phyloP scores from a whole-genome alignment of 306 rosid species.

The Trifolium repens region DNA sequence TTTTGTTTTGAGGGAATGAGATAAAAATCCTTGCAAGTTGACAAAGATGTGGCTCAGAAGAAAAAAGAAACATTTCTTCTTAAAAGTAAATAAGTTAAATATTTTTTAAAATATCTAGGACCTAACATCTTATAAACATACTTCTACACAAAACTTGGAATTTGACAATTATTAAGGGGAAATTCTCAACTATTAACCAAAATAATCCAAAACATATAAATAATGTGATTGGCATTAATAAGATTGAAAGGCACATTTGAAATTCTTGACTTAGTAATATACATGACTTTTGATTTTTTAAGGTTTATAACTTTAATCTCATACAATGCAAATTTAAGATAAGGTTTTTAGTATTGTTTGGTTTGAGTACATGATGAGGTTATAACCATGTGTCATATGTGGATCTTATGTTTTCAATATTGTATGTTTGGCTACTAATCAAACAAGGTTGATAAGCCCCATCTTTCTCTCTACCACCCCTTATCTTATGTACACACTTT shows the following conservation, averaged over 20 bases:
- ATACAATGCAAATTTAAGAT: constrained; percentile 42
- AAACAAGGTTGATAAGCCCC: constrained; percentile 43
- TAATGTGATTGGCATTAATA: neutral
- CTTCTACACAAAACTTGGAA: neutral
- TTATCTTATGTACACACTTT: constrained; percentile 35
- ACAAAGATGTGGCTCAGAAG: neutral
- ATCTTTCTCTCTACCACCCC: constrained; percentile 36
- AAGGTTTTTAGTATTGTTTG: constrained; percentile 36
- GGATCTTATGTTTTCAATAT: constrained; percentile 35
- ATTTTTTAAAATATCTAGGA: neutral
- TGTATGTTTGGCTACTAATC: constrained; percentile 44
- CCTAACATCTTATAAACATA: neutral
- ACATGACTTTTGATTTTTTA: constrained; percentile 17
- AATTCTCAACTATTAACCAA: neutral
- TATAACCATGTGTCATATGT: constrained; percentile 27
- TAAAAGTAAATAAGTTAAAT: too few relatives aligned
- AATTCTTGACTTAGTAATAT: neutral
- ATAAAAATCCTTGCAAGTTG: neutral
- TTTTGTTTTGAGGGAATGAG: neutral
- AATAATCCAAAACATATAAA: neutral
- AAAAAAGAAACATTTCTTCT: neutral
- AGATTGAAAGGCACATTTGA: constrained; percentile 4
- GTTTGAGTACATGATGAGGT: constrained; percentile 32
- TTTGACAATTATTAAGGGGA: neutral
- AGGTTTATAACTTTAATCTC: constrained; percentile 16